Base-by-base conservation (phyloP, 2,329 filamentous ascomycete genomes). In the Chaetomium sp. region DNA sequence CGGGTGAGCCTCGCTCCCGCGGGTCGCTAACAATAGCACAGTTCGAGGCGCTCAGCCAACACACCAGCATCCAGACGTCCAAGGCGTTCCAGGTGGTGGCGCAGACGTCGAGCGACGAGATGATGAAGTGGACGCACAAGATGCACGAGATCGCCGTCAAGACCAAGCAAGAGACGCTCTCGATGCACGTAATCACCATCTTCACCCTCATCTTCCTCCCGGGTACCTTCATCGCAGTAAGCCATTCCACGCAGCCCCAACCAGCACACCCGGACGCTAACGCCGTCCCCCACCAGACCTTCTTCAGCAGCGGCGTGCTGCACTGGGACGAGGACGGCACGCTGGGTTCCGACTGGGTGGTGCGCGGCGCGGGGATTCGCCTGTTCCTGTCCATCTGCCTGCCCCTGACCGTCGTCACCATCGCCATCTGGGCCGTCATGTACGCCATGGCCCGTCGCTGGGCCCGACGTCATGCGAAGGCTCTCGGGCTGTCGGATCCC, bases 1-100 rank as follows among this genome's bases (percentile, higher is more conserved):
- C 38, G 4, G 16, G 2, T 7, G 16, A 42, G 3, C 13, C 7
- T 7, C 16, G 13, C 13, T 6, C 38, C 38, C 38, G 5, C 16
- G 2, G 38, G 38, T 42, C 16, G 16, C 38, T 42, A 42, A 42
- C 7, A 42, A 8, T 19, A 42, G 6, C 38, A 42, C 42, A 58
- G 56, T 49, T 58, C 45, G 25, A 58, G 56, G 47, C 45, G 13
- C 45, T 59, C 13, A 59, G 9, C 57, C 57, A 59, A 25, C n/a
- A 59, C 55, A 57, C 55, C 55, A 45, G 55, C 21, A 57, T 57
- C 12, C 55, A 57, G 9, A 57, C 55, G 10, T 57, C 55, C 55
- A 57, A 57, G 21, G 55, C 55, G n/a, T 57, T 57, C 55, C 55
- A 57, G 55, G n/a, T 57, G 9, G 55, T 57, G 21, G 55, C 55